These are phyloP conservation scores for Aspergillus sp. DNA, from an alignment of 2,329 filamentous ascomycete species.

Conservation along the genomic window DNA sequence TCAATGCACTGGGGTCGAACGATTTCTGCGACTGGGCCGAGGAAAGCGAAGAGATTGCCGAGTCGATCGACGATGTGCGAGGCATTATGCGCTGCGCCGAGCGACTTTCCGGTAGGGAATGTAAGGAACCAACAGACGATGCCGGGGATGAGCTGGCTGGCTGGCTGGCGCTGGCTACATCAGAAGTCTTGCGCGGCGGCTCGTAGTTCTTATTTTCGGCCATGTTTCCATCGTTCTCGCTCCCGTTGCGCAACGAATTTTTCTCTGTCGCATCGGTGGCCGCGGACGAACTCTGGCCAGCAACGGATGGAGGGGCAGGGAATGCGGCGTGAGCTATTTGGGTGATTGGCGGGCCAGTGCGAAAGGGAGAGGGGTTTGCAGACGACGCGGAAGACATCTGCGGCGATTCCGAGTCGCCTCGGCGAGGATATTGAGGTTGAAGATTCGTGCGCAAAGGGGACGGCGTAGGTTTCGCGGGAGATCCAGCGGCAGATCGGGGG, in stretches of 20 bases:
- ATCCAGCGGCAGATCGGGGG: slow-evolving; percentile 15
- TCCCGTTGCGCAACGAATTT: slow-evolving; percentile 4
- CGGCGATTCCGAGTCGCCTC: slow-evolving; percentile 14
- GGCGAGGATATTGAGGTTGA: slow-evolving; percentile 11
- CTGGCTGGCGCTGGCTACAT: slow-evolving; percentile 17
- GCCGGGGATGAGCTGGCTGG: slow-evolving; percentile 23
- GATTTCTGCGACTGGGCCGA: slow-evolving; percentile 51
- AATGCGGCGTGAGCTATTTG: slow-evolving; percentile 22
- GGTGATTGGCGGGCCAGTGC: slow-evolving; percentile 13
- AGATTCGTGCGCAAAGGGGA: slow-evolving; percentile 23
- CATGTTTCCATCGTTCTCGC: slow-evolving; percentile 19
- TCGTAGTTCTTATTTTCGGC: slow-evolving; percentile 12
- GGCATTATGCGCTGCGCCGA: slow-evolving; percentile 37
- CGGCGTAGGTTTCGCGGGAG: slow-evolving; percentile 20
- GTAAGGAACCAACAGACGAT: slow-evolving; percentile 15
- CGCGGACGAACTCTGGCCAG: slow-evolving; percentile 11
- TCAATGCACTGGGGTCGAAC: slow-evolving; percentile 47
- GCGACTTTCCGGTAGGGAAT: slow-evolving; percentile 21
- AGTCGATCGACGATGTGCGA: slow-evolving; percentile 84
- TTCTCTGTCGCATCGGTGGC: slow-evolving; percentile 11
- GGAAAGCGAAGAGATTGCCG: slow-evolving; percentile 72
- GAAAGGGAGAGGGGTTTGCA: slow-evolving; percentile 12
- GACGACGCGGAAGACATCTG: slow-evolving; percentile 18
- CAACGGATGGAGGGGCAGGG: slow-evolving; percentile 17
- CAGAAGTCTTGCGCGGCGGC: slow-evolving; percentile 18